These are phyloP conservation scores for Aspergillus sp. DNA, from an alignment of 2,329 filamentous ascomycete genomes.

Conservation along the genomic window DNA sequence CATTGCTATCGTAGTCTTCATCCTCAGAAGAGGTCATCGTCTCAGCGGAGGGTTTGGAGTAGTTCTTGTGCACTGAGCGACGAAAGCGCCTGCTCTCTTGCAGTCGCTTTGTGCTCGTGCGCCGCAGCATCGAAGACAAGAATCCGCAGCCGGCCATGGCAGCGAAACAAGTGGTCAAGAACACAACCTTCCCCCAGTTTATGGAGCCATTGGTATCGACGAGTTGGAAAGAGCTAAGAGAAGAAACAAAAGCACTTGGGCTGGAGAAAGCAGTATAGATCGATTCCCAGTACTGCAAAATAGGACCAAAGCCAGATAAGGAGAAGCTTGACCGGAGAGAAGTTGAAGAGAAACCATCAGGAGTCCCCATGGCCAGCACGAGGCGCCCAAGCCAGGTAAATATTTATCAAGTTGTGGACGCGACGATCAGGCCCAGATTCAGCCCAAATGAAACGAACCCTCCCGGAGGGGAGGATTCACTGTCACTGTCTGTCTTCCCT, in stretches of 20 bases:
- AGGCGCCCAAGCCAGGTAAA: background rate
- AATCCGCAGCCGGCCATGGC: slow-evolving; percentile 34
- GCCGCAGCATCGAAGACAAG: slow-evolving; percentile 24
- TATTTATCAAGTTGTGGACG: slow-evolving; percentile 8
- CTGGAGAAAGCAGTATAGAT: too few species aligned
- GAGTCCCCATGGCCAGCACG: slow-evolving; percentile 8
- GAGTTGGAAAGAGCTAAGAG: slow-evolving; percentile 14
- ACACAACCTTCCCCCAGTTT: slow-evolving; percentile 24
- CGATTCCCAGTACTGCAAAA: slow-evolving; percentile 1
- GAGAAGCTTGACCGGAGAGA: slow-evolving; percentile 4
- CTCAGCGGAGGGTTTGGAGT: slow-evolving; percentile 20
- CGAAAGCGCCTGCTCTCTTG: slow-evolving; percentile 15
- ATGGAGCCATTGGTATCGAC: slow-evolving; percentile 23
- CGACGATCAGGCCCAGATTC: slow-evolving; percentile 3
- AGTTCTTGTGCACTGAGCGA: slow-evolving; percentile 12
- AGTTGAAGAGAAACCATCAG: slow-evolving; percentile 3
- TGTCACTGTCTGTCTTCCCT: too few species aligned
- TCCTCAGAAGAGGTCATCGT: slow-evolving; percentile 31
- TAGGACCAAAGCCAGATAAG: slow-evolving; percentile 1
- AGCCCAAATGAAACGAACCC: too few species aligned
- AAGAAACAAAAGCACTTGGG: slow-evolving; percentile 7
- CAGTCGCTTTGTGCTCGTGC: slow-evolving; percentile 10
- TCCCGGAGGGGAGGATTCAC: too few species aligned
- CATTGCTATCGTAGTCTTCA: slow-evolving; percentile 31
- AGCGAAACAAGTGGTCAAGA: slow-evolving; percentile 26